phyloP scores from a whole-genome alignment of 163 green algal genomes.

The Coccomyxa subellipsoidea region DNA sequence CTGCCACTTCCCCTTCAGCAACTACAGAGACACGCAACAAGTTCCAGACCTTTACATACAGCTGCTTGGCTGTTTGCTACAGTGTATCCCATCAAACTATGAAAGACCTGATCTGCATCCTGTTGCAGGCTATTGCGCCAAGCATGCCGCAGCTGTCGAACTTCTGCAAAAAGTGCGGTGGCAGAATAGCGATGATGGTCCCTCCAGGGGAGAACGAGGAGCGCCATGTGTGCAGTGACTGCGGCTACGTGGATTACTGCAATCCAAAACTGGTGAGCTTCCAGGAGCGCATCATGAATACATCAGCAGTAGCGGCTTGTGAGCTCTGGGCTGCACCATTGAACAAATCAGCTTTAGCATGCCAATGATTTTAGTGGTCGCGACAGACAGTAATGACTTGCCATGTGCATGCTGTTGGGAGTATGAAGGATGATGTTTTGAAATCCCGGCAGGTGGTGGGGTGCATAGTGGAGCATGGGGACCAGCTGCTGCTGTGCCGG shows the following conservation, averaged over 20 bases:
- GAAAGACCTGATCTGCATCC: no score
- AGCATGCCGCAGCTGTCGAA: neutral
- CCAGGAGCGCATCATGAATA: no score
- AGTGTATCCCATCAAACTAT: no score
- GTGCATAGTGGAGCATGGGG: conserved; percentile 79
- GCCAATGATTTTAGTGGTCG: no score
- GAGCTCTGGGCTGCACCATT: no score
- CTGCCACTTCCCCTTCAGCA: no score
- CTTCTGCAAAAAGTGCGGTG: conserved; percentile 67
- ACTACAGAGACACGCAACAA: no score
- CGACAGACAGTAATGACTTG: neutral
- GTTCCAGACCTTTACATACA: no score
- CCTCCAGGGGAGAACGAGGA: conserved; percentile 53
- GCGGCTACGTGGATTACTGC: conserved; percentile 72
- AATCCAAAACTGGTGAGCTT: conserved; percentile 76
- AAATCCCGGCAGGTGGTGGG: conserved; percentile 69
- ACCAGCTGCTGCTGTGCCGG: conserved; percentile 74
- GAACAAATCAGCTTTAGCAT: no score
- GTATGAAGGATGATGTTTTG: no score
- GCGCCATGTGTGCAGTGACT: conserved; percentile 67
- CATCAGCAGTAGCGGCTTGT: no score
- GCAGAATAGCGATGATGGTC: conserved; percentile 41
- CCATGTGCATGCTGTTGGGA: neutral
- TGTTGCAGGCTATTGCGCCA: neutral
- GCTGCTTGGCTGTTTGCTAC: no score